Conservation (phyloP, 73 alveolate species). For the Durusdinium trenchii region DNA sequence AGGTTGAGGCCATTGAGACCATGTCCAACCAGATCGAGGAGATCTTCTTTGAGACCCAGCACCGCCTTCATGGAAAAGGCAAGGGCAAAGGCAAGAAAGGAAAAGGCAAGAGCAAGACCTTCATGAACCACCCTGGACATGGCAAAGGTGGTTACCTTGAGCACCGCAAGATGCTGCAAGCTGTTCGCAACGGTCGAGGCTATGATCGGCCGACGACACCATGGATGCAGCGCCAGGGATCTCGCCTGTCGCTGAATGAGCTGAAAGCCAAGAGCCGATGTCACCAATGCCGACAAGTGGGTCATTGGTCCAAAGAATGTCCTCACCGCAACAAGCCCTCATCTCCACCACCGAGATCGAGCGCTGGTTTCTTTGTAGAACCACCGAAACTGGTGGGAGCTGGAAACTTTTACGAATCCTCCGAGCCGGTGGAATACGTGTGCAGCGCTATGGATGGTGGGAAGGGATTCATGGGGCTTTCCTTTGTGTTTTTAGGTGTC, state of each 20-base stretch:
- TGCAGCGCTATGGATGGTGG: too few species aligned
- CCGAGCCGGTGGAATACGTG: too few species aligned
- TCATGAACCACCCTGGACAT: neutral
- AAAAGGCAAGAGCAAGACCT: too few species aligned
- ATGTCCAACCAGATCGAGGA: neutral
- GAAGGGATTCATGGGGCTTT: too few species aligned
- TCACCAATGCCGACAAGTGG: neutral
- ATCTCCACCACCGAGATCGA: neutral
- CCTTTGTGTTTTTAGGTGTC: too few species aligned
- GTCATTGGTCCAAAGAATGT: neutral
- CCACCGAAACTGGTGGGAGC: too few species aligned
- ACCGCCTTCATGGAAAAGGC: neutral
- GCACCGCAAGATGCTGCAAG: neutral
- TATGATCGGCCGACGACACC: neutral
- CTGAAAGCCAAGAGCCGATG: neutral
- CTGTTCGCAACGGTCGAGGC: neutral
- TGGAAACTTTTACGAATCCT: too few species aligned
- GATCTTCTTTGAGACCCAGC: neutral
- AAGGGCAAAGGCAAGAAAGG: too few species aligned
- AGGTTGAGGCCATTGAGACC: too few species aligned
- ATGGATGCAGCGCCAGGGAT: neutral
- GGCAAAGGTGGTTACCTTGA: neutral
- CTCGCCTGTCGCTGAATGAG: too few species aligned
- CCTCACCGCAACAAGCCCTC: neutral
- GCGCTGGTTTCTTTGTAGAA: neutral